Base-by-base conservation (phyloP, 495 filamentous ascomycete species). In the Haplographium delicatum region DNA sequence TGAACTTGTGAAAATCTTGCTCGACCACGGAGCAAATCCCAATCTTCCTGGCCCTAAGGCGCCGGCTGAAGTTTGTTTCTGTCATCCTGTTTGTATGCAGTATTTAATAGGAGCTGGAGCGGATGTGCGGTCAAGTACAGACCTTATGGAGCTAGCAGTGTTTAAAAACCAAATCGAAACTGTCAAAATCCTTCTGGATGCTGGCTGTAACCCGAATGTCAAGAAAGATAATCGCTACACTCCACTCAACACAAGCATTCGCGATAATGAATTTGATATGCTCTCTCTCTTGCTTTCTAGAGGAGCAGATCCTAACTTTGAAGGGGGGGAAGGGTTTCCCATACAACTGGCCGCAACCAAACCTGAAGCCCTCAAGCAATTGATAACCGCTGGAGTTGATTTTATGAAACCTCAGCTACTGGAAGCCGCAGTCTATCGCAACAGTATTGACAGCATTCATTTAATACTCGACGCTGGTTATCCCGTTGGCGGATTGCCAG, bases 141-240 rank as follows among this genome's bases (percentile, higher is more conserved):
- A 72, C 16, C 55, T 74, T 33, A 71, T 76, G 67, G 73, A 76
- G 59, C 61, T 74, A 22, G 72, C 73, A 20, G 62, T 68, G 0
- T 69, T 64, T 31, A 65, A 68, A 47, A 76, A 76, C 53, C 66
- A 69, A 18, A 63, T 70, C 42, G 73, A 76, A 7, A 69, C 69
- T 0, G 72, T 82, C 7, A 57, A 62, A 5, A 64, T 78, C n/a
- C 64, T 82, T 9, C 62, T 78, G 11, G 62, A 73, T 23, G 69
- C 69, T 15, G 72, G 73, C 4, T 70, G 74, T 25, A 69, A 74
- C 35, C 73, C 72, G 4, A 75, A 80, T 52, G 59, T 65, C 25
- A 75, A 75, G 58, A 82, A 78, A 51, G 73, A 79, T 47, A 75
- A 75, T 25, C 69, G 72, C 42, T 79, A 78, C 58, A 78, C 77